Base-by-base conservation (phyloP, 1,284 basidiomycete species). In the Hypsizygus ulmarius region DNA sequence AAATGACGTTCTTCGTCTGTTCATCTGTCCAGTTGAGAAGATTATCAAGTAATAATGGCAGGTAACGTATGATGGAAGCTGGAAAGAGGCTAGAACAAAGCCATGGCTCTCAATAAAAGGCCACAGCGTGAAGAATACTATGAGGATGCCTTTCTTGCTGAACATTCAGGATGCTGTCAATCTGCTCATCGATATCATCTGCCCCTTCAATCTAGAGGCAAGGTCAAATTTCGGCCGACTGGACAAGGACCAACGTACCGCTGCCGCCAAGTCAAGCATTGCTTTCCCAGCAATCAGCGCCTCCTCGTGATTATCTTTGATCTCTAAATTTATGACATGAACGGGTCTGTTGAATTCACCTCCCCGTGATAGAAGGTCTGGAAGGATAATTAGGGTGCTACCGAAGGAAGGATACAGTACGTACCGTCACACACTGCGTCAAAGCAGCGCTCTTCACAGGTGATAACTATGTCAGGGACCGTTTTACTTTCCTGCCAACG, bases 241-340 rank as follows among this genome's bases (percentile, higher is more conserved):
- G 12, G 8, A 43, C 30, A 53, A 45, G 35, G 30, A 34, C 21
- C 11, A 43, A 58, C 92, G 73, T 62, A 96, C 95, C 47, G 92
- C 87, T 41, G 82, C 75, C 9, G 92, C 93, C n/a, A 99, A 76
- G 60, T 96, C 96, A 28, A 99, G 74, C 59, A 99, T 96, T 1
- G 96, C 94, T 66, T 88, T 91, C 10, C 96, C 96, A 11, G 97
- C 97, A 50, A 97, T 91, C 27, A 90, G 76, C 0, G 97, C 97
- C 67, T 99, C 97, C 73, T 99, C 97, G 61, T 98, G 96, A 63
- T 97, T 99, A 70, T 99, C 97, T 72, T 92, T 97, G 71, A 99
- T 99, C 65, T 99, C 97, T 52, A 99, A 82, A 68, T 99, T 99
- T 67, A 99, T 93, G 46, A 99, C 72, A 66, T 99, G 97, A 16